Conservation (phyloP, 441 rosid genomes). For the Pelargonium cotyledonis region DNA sequence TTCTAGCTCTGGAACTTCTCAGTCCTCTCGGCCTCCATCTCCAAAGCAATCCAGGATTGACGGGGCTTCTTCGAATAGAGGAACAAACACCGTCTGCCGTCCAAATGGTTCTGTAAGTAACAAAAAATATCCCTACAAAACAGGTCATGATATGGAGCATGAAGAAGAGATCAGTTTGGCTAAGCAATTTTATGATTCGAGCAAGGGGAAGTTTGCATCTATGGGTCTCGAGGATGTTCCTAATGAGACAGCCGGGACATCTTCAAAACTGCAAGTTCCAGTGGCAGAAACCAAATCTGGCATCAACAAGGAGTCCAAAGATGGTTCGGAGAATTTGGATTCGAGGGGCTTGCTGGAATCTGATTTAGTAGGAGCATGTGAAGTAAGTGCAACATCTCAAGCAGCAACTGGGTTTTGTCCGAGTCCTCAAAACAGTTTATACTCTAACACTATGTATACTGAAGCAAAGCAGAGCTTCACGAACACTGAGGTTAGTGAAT, state of each 20-base stretch:
- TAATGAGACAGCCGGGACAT: constrained; percentile 23
- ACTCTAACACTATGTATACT: constrained; percentile 43
- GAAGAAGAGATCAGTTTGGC: constrained; percentile 57
- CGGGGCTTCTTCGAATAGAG: too few species aligned
- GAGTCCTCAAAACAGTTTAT: constrained; percentile 59
- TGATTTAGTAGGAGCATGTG: constrained; percentile 13
- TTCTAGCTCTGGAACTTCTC: constrained; percentile 23
- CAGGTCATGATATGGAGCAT: constrained; percentile 29
- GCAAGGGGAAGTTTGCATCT: constrained; percentile 16
- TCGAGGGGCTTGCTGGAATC: constrained; percentile 38
- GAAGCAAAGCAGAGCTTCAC: constrained; percentile 81
- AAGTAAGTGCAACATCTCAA: constrained; percentile 21
- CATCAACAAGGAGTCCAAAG: constrained; percentile 22
- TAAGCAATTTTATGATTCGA: constrained; percentile 24
- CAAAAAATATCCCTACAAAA: too few species aligned
- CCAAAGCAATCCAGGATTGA: constrained; percentile 36
- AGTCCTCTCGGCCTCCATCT: constrained; percentile 33
- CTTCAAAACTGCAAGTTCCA: constrained; percentile 22
- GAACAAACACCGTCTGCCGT: too few species aligned
- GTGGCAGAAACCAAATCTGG: constrained; percentile 27
- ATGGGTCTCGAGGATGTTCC: constrained; percentile 7
- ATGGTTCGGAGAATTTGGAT: constrained; percentile 30
- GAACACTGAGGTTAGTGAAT: constrained; percentile 65
- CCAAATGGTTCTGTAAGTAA: too few species aligned
- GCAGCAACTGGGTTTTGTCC: constrained; percentile 39